These are phyloP conservation scores for Candida nitratophila DNA, from an alignment of 805 yeast genomes.

Conservation along the genomic window DNA sequence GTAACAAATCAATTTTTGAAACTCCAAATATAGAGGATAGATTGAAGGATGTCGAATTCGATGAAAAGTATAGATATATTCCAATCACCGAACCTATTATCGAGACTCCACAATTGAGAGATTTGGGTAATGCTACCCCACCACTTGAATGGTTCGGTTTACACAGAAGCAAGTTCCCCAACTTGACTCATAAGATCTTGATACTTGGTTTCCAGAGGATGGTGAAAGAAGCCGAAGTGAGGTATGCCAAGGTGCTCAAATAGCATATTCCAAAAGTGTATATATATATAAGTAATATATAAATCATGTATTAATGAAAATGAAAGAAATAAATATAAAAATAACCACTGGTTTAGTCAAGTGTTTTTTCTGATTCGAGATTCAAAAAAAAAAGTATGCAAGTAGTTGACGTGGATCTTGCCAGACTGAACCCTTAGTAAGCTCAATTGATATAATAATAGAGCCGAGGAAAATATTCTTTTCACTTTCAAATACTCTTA, in stretches of 20 bases:
- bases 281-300: too few relatives aligned
- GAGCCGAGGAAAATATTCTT: too few relatives aligned
- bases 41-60: constrained; percentile 41
- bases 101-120: constrained; percentile 84
- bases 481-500: too few relatives aligned
- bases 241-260: constrained; percentile 44
- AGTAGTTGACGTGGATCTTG: too few relatives aligned
- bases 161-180: constrained; percentile 80
- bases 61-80: constrained; percentile 42
- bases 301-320: too few relatives aligned
- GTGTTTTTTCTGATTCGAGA: too few relatives aligned
- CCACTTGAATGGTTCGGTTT: constrained; percentile 98
- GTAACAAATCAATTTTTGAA: constrained; percentile 24
- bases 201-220: constrained; percentile 68
- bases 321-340: too few relatives aligned
- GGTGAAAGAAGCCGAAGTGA: constrained; percentile 58
- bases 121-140: constrained; percentile 95
- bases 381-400: too few relatives aligned
- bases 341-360: too few relatives aligned
- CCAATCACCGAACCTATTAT: constrained; percentile 74
- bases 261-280: constrained; percentile 7
- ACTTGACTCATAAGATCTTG: constrained; percentile 73
- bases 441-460: too few relatives aligned
- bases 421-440: too few relatives aligned
- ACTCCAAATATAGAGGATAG: constrained; percentile 31